These are phyloP conservation scores for Saururus chinensis DNA, from an alignment of 164 flowering plant genomes.

Conservation along the genomic window DNA sequence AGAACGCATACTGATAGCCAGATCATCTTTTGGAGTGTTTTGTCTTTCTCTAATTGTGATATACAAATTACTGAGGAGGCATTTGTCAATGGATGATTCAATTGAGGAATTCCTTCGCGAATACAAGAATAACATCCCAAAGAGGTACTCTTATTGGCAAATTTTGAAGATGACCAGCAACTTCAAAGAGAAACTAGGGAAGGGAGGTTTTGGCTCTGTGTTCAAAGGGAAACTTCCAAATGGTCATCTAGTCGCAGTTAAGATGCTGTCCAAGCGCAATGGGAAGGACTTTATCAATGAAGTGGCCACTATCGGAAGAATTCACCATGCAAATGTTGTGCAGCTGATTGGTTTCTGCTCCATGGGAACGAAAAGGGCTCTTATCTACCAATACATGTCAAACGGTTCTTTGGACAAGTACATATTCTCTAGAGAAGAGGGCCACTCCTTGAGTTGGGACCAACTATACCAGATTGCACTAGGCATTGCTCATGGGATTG, in stretches of 20 bases:
- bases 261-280: not conserved
- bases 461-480: not conserved
- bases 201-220: not conserved
- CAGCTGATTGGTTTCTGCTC: conserved; percentile 6
- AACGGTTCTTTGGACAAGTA: conserved; percentile 10
- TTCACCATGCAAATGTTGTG: conserved; percentile 5
- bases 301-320: conserved; percentile 3
- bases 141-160: conserved; percentile 4
- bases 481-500: conserved; percentile 4
- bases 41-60: not conserved
- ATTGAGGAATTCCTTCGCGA: conserved; percentile 2
- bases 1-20: conserved; percentile 1
- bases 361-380: not conserved
- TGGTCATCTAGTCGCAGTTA: conserved; percentile 1
- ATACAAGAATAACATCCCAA: conserved; percentile 2
- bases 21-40: conserved; percentile 4
- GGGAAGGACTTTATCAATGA: conserved; percentile 9
- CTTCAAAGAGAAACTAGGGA: not conserved
- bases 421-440: not conserved
- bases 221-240: conserved; percentile 1
- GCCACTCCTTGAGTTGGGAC: not conserved
- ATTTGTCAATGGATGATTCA: conserved; percentile 1
- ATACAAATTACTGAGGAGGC: not conserved
- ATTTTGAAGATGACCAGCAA: not conserved
- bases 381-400: conserved; percentile 6